Percentiles rank a stretch among this genome's conserved stretches.
These are phyloP conservation scores for Colletotrichum sp. DNA, from an alignment of 2,329 filamentous ascomycete species.

Conservation along the genomic window DNA sequence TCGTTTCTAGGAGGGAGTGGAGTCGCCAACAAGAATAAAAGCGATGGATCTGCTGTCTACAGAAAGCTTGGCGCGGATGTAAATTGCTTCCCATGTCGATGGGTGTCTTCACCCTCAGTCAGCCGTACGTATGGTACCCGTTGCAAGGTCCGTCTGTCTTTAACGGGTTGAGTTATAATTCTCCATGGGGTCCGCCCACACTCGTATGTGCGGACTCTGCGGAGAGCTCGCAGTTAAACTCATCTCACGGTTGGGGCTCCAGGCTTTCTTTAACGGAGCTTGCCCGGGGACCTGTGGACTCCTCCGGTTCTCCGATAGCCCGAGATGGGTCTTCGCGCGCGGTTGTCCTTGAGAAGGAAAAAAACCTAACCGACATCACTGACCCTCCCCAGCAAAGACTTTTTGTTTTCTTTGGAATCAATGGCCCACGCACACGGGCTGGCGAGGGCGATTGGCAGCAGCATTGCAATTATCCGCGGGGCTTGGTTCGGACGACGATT, in stretches of 20 bases:
- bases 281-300: neutral
- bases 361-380: neutral
- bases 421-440: neutral
- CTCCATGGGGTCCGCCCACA: neutral
- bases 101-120: neutral
- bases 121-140: neutral
- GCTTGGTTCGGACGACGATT: neutral
- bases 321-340: neutral
- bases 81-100: neutral
- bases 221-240: neutral
- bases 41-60: constrained; percentile 1
- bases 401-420: neutral
- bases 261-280: neutral
- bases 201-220: neutral
- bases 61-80: constrained; percentile 5
- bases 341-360: neutral
- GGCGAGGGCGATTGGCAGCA: neutral
- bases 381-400: neutral
- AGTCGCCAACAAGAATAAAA: neutral
- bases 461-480: neutral
- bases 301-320: neutral
- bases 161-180: neutral
- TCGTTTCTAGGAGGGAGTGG: constrained; percentile 1
- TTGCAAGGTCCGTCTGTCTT: neutral
- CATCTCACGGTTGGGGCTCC: neutral